Evolutionary conservation across 108 stramenopile genomes (phyloP).

Genomic region (Stephanodiscus minutulus): DNA sequence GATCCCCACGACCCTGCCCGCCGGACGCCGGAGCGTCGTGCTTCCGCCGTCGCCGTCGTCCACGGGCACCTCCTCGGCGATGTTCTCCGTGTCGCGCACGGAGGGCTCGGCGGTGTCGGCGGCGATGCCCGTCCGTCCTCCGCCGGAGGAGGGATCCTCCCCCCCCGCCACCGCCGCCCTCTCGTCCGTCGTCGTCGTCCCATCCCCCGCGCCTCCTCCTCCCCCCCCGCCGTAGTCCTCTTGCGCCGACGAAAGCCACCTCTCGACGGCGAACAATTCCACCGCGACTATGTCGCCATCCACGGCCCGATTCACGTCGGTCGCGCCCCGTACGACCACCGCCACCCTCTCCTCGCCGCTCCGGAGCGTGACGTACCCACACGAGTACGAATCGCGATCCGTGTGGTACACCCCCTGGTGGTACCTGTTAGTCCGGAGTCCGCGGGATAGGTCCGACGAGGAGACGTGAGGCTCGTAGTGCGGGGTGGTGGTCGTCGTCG

Average conservation of each 20-base stretch:
- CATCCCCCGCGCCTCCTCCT: slow-evolving; percentile 7
- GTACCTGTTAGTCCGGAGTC: slow-evolving; percentile 66
- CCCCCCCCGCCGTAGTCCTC: neutral
- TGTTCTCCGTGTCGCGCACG: slow-evolving; percentile 64
- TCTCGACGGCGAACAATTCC: slow-evolving; percentile 61
- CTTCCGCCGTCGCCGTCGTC: slow-evolving; percentile 40
- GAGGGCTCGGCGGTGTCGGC: slow-evolving; percentile 76
- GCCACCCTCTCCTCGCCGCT: slow-evolving; percentile 79
- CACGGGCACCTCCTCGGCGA: slow-evolving; percentile 55
- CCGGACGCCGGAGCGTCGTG: slow-evolving; percentile 57
- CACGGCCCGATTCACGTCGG: slow-evolving; percentile 91
- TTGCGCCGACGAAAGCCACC: slow-evolving; percentile 49
- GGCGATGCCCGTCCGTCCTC: slow-evolving; percentile 53
- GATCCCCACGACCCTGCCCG: slow-evolving; percentile 90
- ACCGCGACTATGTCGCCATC: slow-evolving; percentile 97
- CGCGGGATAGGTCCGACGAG: slow-evolving; percentile 56
- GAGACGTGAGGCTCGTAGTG: slow-evolving; percentile 61
- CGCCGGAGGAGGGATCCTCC: neutral
- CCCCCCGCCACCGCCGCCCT: no score
- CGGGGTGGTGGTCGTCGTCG: neutral
- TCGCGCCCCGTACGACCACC: slow-evolving; percentile 59
- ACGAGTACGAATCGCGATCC: slow-evolving; percentile 27
- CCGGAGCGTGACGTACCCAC: slow-evolving; percentile 72
- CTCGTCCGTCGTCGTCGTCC: neutral
- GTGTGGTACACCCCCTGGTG: slow-evolving; percentile 75